A percentile compares a stretch with the other conserved stretches of the same genome.
phyloP scores from a whole-genome alignment of 2,329 filamentous ascomycete species.

The Emydomyces testavorans region DNA sequence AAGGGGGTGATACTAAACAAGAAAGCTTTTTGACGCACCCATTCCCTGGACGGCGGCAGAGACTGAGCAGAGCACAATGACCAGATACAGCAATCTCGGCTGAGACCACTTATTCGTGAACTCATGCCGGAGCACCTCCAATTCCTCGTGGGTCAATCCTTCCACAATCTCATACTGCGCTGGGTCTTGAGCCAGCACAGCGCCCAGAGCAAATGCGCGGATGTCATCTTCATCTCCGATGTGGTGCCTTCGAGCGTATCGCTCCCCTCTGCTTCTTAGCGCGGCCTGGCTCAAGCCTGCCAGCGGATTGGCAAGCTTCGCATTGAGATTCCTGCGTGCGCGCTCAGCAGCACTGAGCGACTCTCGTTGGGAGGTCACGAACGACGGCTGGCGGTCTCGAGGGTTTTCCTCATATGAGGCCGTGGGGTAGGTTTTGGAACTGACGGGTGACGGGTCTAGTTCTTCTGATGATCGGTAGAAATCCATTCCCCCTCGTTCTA shows the following conservation, averaged over 20 bases:
- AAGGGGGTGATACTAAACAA: background rate
- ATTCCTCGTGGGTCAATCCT: slow-evolving; percentile 49
- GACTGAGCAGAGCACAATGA: slow-evolving; percentile 55
- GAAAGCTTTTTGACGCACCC: slow-evolving; percentile 33
- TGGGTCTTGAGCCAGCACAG: slow-evolving; percentile 46
- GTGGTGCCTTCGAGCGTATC: slow-evolving; percentile 47
- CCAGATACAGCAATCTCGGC: slow-evolving; percentile 52
- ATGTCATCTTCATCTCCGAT: slow-evolving; percentile 46
- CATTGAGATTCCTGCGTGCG: slow-evolving; percentile 33
- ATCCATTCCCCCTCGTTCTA: background rate
- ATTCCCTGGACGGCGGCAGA: slow-evolving; percentile 61
- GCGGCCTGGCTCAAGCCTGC: slow-evolving; percentile 40
- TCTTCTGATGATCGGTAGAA: slow-evolving; percentile 15
- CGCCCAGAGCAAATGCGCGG: slow-evolving; percentile 49
- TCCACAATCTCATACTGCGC: slow-evolving; percentile 41
- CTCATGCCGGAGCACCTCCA: slow-evolving; percentile 47
- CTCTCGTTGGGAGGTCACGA: slow-evolving; percentile 12
- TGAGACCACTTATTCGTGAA: slow-evolving; percentile 58
- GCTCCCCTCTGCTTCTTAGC: slow-evolving; percentile 45
- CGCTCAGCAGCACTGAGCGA: slow-evolving; percentile 29
- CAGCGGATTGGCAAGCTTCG: slow-evolving; percentile 45
- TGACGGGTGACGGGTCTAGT: slow-evolving; percentile 10
- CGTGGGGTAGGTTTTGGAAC: slow-evolving; percentile 7
- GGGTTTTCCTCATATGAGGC: slow-evolving; percentile 8
- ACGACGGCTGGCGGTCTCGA: slow-evolving; percentile 12